Evolutionary conservation across 2,329 filamentous ascomycete species (phyloP).

Genomic region (Capronia epimyces): DNA sequence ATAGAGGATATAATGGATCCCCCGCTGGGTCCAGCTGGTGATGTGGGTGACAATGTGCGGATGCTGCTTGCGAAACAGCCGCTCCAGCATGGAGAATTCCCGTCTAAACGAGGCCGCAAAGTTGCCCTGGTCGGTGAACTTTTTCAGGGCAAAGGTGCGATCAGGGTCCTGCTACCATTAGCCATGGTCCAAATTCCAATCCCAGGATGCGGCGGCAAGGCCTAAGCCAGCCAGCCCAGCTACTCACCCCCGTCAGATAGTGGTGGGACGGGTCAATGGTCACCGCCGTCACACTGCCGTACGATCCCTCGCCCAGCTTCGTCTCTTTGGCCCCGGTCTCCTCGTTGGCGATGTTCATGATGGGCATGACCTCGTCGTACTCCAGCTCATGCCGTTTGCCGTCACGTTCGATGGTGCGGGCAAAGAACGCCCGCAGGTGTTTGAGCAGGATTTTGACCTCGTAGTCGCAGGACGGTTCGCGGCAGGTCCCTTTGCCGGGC

Average conservation of each 20-base stretch:
- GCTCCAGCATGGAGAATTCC: constrained; percentile 5
- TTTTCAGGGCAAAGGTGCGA: constrained; percentile 2
- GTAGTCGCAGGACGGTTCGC: background rate
- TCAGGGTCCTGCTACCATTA: background rate
- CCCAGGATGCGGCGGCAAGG: too few species aligned
- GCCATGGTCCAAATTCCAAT: background rate
- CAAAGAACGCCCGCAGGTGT: background rate
- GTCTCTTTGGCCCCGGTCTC: background rate
- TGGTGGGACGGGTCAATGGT: background rate
- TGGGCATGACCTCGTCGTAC: background rate
- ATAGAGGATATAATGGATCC: constrained; percentile 2
- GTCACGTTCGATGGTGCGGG: background rate
- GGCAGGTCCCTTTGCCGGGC: background rate
- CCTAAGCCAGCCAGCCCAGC: too few species aligned
- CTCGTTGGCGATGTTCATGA: background rate
- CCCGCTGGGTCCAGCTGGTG: constrained; percentile 5
- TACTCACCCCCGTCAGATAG: constrained; percentile 1
- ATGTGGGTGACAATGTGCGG: constrained; percentile 4
- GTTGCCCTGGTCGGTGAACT: background rate
- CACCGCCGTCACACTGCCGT: background rate
- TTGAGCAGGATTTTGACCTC: background rate
- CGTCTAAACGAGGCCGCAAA: background rate
- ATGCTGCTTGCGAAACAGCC: constrained; percentile 1
- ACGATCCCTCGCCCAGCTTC: constrained; percentile 1
- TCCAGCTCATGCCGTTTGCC: background rate